These are phyloP conservation scores for Hemileccinum impolitum DNA, from an alignment of 768 basidiomycete genomes.

Conservation along the genomic window DNA sequence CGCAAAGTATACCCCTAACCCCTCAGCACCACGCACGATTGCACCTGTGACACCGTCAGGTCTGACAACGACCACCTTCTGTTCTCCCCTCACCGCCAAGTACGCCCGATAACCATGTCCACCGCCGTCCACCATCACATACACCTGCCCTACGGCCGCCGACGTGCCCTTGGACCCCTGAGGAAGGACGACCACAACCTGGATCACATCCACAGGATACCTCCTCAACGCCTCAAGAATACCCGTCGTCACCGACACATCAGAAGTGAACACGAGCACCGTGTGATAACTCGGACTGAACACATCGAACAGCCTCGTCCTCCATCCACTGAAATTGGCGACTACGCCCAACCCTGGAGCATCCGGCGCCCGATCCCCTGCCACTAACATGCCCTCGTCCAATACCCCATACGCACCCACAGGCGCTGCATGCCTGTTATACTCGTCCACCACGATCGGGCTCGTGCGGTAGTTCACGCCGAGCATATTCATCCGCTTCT, in stretches of 20 bases:
- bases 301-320: conserved; percentile 16
- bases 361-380: conserved; percentile 16
- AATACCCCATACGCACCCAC: conserved; percentile 6
- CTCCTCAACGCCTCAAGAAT: conserved; percentile 5
- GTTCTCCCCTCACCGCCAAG: conserved; percentile 28
- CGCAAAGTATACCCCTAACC: conserved; percentile 13
- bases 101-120: conserved; percentile 42
- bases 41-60: conserved; percentile 45
- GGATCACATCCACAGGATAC: conserved; percentile 8
- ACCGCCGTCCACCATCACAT: conserved; percentile 34
- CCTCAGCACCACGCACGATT: conserved; percentile 19
- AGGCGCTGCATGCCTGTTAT: not conserved
- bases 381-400: conserved; percentile 5
- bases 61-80: conserved; percentile 34
- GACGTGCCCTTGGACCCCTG: not conserved
- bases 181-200: conserved; percentile 14
- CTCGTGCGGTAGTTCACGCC: conserved; percentile 35
- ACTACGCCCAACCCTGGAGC: conserved; percentile 3
- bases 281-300: conserved; percentile 14
- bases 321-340: not conserved
- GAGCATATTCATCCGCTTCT: conserved; percentile 11
- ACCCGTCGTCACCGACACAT: conserved; percentile 1
- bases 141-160: conserved; percentile 13
- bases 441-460: conserved; percentile 34
- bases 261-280: conserved; percentile 25